Evolutionary conservation across 139 green algal genomes (phyloP).

Genomic region (Haematococcus sp.): DNA sequence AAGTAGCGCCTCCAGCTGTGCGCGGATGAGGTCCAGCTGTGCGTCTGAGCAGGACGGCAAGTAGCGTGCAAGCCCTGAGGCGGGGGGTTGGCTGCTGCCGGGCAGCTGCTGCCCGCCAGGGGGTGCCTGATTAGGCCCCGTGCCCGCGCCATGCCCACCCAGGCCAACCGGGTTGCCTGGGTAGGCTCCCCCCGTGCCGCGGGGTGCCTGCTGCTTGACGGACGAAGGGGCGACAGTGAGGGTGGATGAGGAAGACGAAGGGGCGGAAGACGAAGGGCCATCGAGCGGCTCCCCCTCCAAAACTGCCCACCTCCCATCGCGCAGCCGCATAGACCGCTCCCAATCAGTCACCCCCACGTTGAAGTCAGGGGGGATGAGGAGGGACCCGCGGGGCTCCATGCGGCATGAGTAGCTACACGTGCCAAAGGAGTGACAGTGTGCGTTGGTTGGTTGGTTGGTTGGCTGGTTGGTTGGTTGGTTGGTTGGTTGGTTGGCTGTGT

Average conservation of each 20-base stretch:
- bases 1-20: conserved; percentile 47
- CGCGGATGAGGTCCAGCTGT: conserved; percentile 39
- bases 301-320: conserved; percentile 27
- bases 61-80: conserved; percentile 20
- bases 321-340: conserved; percentile 72
- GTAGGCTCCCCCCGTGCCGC: too few species aligned
- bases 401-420: conserved; percentile 56
- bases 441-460: too few species aligned
- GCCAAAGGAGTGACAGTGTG: background rate
- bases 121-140: background rate
- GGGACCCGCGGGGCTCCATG: conserved; percentile 65
- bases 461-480: too few species aligned
- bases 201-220: background rate
- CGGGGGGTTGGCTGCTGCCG: background rate
- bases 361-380: conserved; percentile 77
- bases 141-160: background rate
- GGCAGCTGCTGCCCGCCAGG: background rate
- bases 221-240: background rate
- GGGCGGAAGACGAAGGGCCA: background rate
- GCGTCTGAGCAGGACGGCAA: conserved; percentile 1
- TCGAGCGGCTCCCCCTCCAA: conserved; percentile 23
- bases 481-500: too few species aligned
- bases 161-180: background rate
- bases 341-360: conserved; percentile 84
- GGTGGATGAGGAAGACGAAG: background rate